Conservation (phyloP, 2,329 filamentous ascomycete species). For the Tricladium varicosporioides region DNA sequence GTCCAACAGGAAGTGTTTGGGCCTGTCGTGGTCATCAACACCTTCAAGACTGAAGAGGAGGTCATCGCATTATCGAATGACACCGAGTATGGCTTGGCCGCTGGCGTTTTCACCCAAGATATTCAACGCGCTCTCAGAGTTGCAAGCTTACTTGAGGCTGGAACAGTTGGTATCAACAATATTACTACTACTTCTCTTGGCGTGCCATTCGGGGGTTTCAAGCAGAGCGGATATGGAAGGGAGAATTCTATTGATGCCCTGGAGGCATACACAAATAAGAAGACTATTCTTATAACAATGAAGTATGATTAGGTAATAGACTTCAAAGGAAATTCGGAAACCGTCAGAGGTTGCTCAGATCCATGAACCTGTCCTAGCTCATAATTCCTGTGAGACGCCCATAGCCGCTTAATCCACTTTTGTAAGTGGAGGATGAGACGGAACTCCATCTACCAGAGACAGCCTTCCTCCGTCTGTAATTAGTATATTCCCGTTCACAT, state of each 20-base stretch:
- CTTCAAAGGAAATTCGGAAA: no score
- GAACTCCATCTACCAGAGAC: no score
- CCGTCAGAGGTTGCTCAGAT: no score
- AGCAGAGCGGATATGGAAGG: slow-evolving; percentile 31
- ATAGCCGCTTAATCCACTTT: no score
- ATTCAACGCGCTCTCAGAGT: slow-evolving; percentile 38
- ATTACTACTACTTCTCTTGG: slow-evolving; percentile 10
- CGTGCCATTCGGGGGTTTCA: slow-evolving; percentile 25
- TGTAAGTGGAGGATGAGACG: no score
- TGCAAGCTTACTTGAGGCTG: slow-evolving; percentile 49
- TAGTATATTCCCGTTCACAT: no score
- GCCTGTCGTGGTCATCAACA: slow-evolving; percentile 57
- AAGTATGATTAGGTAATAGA: slow-evolving; percentile 10
- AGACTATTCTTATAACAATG: slow-evolving; percentile 25
- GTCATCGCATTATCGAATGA: slow-evolving; percentile 53
- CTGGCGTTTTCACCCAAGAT: slow-evolving; percentile 51
- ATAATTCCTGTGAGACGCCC: no score
- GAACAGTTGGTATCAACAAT: slow-evolving; percentile 54
- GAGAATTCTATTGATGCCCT: slow-evolving; percentile 34
- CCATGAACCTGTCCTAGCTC: no score
- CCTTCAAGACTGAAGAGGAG: slow-evolving; percentile 56
- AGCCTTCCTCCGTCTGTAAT: no score
- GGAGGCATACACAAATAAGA: slow-evolving; percentile 19
- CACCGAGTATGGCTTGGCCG: slow-evolving; percentile 54
- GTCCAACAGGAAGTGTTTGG: slow-evolving; percentile 39